Evolutionary conservation across 2,329 filamentous ascomycete species (phyloP), one percentile per base, ranked within the genome.

Genomic region (Beauveria sp.): DNA sequence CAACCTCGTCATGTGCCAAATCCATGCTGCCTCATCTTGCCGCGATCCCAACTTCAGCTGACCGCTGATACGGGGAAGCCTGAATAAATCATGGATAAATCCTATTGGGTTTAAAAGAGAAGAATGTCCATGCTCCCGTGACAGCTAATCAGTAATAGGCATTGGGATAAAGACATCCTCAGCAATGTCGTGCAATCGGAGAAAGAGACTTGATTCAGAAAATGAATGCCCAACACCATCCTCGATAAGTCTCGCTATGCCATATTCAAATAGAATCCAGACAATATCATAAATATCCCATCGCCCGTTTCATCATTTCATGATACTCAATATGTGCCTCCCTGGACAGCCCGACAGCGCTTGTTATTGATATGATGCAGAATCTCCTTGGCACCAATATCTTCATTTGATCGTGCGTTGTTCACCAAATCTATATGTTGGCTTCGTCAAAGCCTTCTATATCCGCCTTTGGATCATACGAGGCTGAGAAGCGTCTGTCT

Each of bases 401-500:
- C 24, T 22, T 59, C 46, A 34, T 46, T 18, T 8, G 5, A 28
- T 26, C n/a, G 31, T 49, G 26, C 20, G 2, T 4, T 18, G 9
- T 2, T 6, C 5, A 20, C 18, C 18, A 7, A 22, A 16, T 10
- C 14, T 58, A 42, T 49, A 5, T 18, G 3, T n/a, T 9, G 18
- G n/a, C 77, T 1, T 79, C 77, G 2, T 76, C 75, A 64, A 81
- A 80, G 53, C 78, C 74, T 45, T 80, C 75, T 3, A 88, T 73
- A 67, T 90, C 84, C n/a, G 76, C 71, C 7, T 74, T 80, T 0
- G 83, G 81, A 63, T 85, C 79, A 67, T 88, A 88, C 55, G 79
- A 82, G 1, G 85, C 77, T 1, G 88, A 87, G 72, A 97, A 98
- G 58, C 90, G 90, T 26, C 83, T 79, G 69, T 97, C 92, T 66